These are phyloP conservation scores for Lactarius quietus DNA, from an alignment of 768 basidiomycete species.

Conservation along the genomic window DNA sequence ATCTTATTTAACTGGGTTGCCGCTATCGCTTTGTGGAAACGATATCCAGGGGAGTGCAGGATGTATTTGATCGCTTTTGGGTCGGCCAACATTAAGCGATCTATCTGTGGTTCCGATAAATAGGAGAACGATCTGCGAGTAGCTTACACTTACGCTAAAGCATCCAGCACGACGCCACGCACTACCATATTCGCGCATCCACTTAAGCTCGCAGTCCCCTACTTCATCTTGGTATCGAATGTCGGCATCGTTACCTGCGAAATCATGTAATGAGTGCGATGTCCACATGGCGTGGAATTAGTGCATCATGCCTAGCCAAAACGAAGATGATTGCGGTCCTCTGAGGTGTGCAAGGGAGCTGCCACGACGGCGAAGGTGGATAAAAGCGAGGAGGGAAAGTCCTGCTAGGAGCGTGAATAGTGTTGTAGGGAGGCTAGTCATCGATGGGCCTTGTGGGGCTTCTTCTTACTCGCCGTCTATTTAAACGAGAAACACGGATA, in stretches of 20 bases:
- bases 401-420: neutral
- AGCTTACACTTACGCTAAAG: conserved; percentile 25
- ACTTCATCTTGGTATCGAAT: conserved; percentile 19
- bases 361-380: neutral
- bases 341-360: neutral
- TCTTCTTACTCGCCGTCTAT: too few relatives aligned
- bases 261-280: neutral
- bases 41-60: conserved; percentile 31
- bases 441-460: too few relatives aligned
- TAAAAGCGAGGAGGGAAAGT: neutral
- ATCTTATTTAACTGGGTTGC: conserved; percentile 17
- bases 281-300: neutral
- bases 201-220: conserved; percentile 25
- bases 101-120: conserved; percentile 17
- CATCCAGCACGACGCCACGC: conserved; percentile 26
- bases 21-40: conserved; percentile 22
- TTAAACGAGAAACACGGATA: too few relatives aligned
- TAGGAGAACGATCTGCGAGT: neutral
- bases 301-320: neutral
- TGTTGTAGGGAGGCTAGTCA: neutral
- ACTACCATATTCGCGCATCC: conserved; percentile 26
- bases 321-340: neutral
- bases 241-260: neutral
- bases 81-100: neutral
- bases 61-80: conserved; percentile 31